phyloP scores from a whole-genome alignment of 225 moss, liverwort and hornwort species.

The Rhytidiadelphus loreus region DNA sequence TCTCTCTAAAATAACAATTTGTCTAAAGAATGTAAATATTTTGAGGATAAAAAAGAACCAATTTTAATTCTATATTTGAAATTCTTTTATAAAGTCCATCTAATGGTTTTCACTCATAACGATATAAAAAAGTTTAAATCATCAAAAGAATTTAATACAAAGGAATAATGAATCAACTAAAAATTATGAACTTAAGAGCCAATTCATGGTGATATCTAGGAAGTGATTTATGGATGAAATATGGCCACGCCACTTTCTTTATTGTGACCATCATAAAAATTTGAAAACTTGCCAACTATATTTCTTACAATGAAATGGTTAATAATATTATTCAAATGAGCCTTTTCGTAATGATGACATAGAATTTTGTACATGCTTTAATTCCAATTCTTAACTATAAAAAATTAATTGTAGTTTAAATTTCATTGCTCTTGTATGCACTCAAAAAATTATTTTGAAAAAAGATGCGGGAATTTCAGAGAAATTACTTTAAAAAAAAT shows the following conservation, averaged over 20 bases:
- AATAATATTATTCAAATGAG: not conserved
- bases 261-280: not conserved
- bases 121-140: not conserved
- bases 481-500: not conserved
- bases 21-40: not conserved
- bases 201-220: not conserved
- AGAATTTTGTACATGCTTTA: not conserved
- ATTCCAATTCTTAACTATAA: not conserved
- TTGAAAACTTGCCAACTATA: not conserved
- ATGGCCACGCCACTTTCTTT: too few relatives aligned
- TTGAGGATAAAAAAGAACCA: not conserved
- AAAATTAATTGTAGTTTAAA: not conserved
- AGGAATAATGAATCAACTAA: not conserved
- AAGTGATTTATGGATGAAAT: not conserved
- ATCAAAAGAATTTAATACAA: not conserved
- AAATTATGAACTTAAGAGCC: too few relatives aligned
- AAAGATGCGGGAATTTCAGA: not conserved
- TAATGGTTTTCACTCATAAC: not conserved
- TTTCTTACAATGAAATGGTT: not conserved
- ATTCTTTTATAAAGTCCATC: rapidly evolving
- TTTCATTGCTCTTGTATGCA: not conserved
- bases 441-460: too few relatives aligned
- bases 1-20: not conserved
- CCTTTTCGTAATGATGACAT: not conserved
- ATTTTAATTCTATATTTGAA: not conserved